phyloP scores from a whole-genome alignment of 2,329 filamentous ascomycete genomes.

The Sarocladium oryzae region DNA sequence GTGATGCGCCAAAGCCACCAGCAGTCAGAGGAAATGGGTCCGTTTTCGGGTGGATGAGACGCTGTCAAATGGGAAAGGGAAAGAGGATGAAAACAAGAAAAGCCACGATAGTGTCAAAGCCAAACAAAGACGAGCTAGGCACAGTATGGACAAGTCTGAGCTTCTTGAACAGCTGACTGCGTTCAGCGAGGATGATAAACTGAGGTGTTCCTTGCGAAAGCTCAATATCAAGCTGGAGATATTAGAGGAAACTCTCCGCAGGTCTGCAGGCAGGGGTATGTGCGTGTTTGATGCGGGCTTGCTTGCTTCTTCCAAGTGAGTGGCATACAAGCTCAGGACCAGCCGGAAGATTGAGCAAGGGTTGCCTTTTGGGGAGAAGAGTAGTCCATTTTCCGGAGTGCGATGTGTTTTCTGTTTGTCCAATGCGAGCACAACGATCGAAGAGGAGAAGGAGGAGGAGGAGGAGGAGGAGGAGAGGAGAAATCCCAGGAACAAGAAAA shows the following conservation, averaged over 20 bases:
- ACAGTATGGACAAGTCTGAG: too few relatives aligned
- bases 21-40: background rate
- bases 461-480: too few relatives aligned
- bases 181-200: too few relatives aligned
- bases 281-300: too few relatives aligned
- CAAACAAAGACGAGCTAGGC: too few relatives aligned
- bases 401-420: background rate
- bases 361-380: background rate
- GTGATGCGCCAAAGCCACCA: slow-evolving; percentile 5
- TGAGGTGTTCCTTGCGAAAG: too few relatives aligned
- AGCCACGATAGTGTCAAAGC: background rate
- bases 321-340: background rate
- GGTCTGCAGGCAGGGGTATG: too few relatives aligned
- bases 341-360: slow-evolving; percentile 5
- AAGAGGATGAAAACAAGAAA: background rate
- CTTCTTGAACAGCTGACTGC: too few relatives aligned
- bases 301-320: background rate
- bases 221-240: background rate
- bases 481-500: too few relatives aligned
- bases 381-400: background rate
- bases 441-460: too few relatives aligned
- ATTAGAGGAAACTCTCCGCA: too few relatives aligned
- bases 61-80: too few relatives aligned
- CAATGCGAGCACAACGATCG: background rate
- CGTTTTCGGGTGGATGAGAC: background rate